Evolutionary conservation across 202 grass and related monocot species (phyloP).

Genomic region (Carex sylvatica): DNA sequence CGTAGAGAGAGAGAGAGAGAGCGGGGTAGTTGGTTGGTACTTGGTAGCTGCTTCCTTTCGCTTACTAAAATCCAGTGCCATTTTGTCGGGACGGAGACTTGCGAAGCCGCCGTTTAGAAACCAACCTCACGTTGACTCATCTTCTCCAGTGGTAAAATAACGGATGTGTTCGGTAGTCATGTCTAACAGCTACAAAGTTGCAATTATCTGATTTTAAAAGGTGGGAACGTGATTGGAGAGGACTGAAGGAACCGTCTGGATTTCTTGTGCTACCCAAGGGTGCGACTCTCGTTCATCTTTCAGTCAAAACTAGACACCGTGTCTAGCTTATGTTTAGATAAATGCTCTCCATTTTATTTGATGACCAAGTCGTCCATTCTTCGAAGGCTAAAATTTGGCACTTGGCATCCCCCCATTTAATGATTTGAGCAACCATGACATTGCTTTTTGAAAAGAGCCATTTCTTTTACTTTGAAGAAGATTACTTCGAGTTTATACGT

Average conservation of each 20-base stretch:
- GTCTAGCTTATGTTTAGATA: neutral
- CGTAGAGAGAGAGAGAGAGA: conserved; percentile 1
- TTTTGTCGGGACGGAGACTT: conserved; percentile 17
- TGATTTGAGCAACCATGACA: neutral
- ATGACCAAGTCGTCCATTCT: neutral
- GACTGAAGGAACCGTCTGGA: neutral
- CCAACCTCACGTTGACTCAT: neutral
- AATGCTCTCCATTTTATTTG: neutral
- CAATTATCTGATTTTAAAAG: neutral
- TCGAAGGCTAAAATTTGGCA: neutral
- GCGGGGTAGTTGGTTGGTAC: conserved; percentile 1
- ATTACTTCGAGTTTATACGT: neutral
- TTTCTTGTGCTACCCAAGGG: neutral
- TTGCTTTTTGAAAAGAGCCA: neutral
- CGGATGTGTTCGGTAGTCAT: neutral
- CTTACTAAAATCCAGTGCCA: conserved; percentile 1
- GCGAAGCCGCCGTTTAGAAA: neutral
- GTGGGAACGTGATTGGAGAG: neutral
- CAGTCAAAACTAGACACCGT: neutral
- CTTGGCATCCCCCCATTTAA: neutral
- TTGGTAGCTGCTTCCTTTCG: conserved; percentile 11
- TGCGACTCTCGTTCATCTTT: neutral
- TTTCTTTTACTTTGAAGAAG: neutral
- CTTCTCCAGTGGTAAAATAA: neutral
- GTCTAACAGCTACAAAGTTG: neutral